Evolutionary conservation across 148 eudicot species (phyloP), one percentile per base, ranked within the genome.

Genomic region (Silene uniflora): DNA sequence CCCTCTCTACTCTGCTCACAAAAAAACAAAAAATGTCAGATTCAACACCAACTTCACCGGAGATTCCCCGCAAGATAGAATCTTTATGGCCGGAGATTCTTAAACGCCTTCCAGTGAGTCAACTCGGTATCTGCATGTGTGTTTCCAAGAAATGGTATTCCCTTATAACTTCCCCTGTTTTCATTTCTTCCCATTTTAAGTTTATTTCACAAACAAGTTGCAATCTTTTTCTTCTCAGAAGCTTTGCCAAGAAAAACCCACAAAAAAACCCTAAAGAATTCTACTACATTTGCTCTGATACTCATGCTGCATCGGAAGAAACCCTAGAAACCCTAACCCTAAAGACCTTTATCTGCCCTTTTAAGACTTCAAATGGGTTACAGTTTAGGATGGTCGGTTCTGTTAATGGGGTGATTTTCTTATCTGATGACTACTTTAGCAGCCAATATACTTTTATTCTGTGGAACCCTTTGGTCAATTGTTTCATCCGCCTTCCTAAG

Each of bases 41-140:
- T 62, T 62, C 32, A 22, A 0, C 65, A 5, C 3, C 1, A 18
- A 66, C 10, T 6, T 66, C 69, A 66, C 69, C 69, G 23, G 69
- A 66, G 69, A 66, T 66, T 66, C 69, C 6, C 0, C 47, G 7
- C 49, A 17, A 66, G 3, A 66, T 46, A 66, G 69, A 66, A 16
- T 17, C 69, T 17, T 66, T 46, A 21, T 66, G 44, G 69, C 47
- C 69, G 47, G 69, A 66, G 69, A 66, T 66, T 66, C 69, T 66
- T 7, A 66, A 66, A 10, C 69, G 69, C 32, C 22, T 66, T 66
- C 69, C 69, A 4, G 69, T 12, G 69, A 66, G 19, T 14, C 69
- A 66, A 35, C 46, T 66, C 69, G 69, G 69, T 29, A 18, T 32
- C 8, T 66, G 69, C 69, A 25, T 17, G 17, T 32, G 47, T 35